Evolutionary conservation across 2,329 filamentous ascomycete genomes (phyloP).

Genomic region (Lecanicillium sp.): DNA sequence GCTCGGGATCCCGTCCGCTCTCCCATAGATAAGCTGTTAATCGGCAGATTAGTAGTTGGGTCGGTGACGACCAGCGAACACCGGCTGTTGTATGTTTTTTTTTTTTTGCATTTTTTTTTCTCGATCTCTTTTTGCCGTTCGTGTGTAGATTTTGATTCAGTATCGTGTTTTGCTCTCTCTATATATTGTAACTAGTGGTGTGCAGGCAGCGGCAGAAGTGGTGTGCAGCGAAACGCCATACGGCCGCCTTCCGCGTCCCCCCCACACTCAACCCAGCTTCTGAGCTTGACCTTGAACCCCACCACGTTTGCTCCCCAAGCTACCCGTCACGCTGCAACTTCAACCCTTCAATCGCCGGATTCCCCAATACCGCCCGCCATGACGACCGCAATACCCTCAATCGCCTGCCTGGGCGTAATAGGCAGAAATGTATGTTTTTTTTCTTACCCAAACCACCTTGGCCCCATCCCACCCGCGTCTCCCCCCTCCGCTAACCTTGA

Average conservation of each 20-base stretch:
- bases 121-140: no score
- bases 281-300: neutral
- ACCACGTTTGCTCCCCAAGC: neutral
- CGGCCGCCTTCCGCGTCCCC: neutral
- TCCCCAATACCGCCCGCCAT: constrained; percentile 30
- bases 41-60: no score
- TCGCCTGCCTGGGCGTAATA: constrained; percentile 90
- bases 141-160: no score
- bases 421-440: constrained; percentile 69
- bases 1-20: no score
- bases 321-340: neutral
- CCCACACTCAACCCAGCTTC: neutral
- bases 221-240: no score
- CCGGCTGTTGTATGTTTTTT: no score
- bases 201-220: no score
- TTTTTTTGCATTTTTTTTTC: no score
- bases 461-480: neutral
- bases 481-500: constrained; percentile 10
- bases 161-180: no score
- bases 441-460: neutral
- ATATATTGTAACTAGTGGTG: no score
- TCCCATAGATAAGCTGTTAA: no score
- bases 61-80: no score
- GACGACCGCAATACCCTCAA: constrained; percentile 64
- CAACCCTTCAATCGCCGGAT: constrained; percentile 3